Base-by-base conservation (phyloP, 1,139 yeast species). In the Sugiyamaella japonica region DNA sequence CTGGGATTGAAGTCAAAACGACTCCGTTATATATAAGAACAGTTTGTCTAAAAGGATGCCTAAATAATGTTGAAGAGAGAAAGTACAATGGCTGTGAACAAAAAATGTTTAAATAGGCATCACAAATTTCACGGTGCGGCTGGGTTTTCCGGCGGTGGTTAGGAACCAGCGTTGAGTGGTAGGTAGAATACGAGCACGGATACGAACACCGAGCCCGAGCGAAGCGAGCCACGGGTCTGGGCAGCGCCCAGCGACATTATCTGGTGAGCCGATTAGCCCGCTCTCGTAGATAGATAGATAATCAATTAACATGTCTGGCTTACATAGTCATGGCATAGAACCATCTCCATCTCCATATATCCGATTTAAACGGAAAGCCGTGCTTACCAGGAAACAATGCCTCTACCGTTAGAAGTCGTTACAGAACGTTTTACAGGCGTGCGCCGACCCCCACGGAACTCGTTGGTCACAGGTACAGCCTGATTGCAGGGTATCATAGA, bases 31-130 rank as follows among this genome's bases (percentile, higher is more conserved):
- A 51, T 57, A 52, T 53, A 51, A 57, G 53, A 48, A 55, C 61
- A 57, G 61, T 58, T 58, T 58, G 61, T 58, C 61, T 58, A 58
- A 56, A 55, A 48, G 51, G 56, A 55, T 44, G 59, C 56, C 57
- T 28, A 31, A 38, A 39, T 48, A 42, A 48, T 45, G 41, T 34
- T 32, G 44, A 50, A 37, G 46, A 28, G 39, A 20, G 15, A 42
- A 15, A 39, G 25, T 6, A 20, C 25, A 20, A 20, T 20, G 12
- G 25, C 28, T n/a, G 6, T 10, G 10, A 29, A 16, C 9, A 43
- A 34, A 34, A 36, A 38, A 17, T 29, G 23, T 17, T 40, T 28
- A 38, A 16, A 16, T 34, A 17, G 32, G n/a, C 23, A 29, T 34
- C 38, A 7, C 16, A 34, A 12, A 12, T 34, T 39, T 31, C 36